Base-by-base conservation (phyloP, 1,139 yeast species). In the Geotrichum armillariae region DNA sequence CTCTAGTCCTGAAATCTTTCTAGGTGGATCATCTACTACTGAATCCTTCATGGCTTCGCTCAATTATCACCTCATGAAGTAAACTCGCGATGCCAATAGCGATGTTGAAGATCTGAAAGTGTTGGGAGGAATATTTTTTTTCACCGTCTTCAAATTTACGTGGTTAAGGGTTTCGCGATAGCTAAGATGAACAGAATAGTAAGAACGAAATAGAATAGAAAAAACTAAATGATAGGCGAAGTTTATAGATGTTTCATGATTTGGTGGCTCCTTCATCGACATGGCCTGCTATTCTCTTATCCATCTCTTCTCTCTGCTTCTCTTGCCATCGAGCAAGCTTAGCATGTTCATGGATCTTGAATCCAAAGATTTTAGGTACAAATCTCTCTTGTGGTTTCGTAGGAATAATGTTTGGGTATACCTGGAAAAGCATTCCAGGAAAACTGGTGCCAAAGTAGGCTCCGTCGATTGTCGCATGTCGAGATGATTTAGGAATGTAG, bases 361-460 rank as follows among this genome's bases (percentile, higher is more conserved):
- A 93, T 1, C 99, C 99, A 74, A 91, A 93, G 46, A 93, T 88
- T 66, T 84, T 84, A 29, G 98, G 96, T 11, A 88, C 83, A 64
- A 85, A 91, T 47, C 91, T 80, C 54, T 86, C 93, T 41, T 78
- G 80, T 42, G 83, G 79, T 65, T 88, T 95, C 36, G 78, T 70
- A 22, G 52, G 52, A 18, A 88, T 80, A 54, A 85, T 77, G 55
- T 87, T 90, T 1, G 97, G 95, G 67, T 84, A 91, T 29, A 89
- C 88, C 65, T 90, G 97, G 68, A 93, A 79, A 61, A 93, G 85
- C 96, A 94, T 89, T 7, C 95, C 97, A 1, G 99, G 97, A 72
- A 93, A 93, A 23, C 95, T 85, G 2, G 98, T 86, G 6, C 99
- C 99, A 63, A 93, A 94, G 68, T 86, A 93, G 0, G 98, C 98